Evolutionary conservation across 768 basidiomycete species (phyloP).

Genomic region (Mycena polygramma): DNA sequence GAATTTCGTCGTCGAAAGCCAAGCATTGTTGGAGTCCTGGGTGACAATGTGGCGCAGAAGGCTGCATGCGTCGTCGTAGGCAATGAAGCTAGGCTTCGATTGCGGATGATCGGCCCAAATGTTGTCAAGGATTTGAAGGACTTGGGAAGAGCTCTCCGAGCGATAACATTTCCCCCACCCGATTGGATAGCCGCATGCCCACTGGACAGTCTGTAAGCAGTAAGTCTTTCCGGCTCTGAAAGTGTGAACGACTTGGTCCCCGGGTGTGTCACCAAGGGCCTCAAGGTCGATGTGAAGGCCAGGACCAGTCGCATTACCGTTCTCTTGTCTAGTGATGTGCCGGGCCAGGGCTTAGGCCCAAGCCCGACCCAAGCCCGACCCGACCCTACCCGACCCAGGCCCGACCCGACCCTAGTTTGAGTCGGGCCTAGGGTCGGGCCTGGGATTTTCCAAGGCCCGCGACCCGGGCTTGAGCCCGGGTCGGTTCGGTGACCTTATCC

Average conservation of each 20-base stretch:
- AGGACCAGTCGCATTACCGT: background rate
- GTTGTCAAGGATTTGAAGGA: slow-evolving; percentile 15
- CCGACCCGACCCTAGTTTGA: no score
- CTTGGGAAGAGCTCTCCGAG: slow-evolving; percentile 34
- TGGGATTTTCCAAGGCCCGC: no score
- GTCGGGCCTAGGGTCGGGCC: no score
- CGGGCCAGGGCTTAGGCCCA: no score
- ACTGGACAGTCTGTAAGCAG: slow-evolving; percentile 38
- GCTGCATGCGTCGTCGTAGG: slow-evolving; percentile 36
- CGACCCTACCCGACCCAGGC: no score
- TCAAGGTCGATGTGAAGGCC: slow-evolving; percentile 4
- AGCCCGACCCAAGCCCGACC: no score
- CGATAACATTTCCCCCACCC: slow-evolving; percentile 39
- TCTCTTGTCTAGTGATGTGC: no score
- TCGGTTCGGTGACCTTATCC: no score
- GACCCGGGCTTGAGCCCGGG: no score
- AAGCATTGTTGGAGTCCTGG: slow-evolving; percentile 18
- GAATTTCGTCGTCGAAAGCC: slow-evolving; percentile 31
- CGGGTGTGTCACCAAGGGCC: slow-evolving; percentile 14
- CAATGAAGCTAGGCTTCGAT: slow-evolving; percentile 25
- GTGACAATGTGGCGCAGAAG: slow-evolving; percentile 15
- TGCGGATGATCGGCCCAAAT: slow-evolving; percentile 19
- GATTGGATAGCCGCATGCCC: slow-evolving; percentile 37
- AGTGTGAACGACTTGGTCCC: slow-evolving; percentile 24
- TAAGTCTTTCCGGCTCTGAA: slow-evolving; percentile 32